These are phyloP conservation scores for Exophiala aquamarina DNA, from an alignment of 2,329 filamentous ascomycete species.

Conservation along the genomic window DNA sequence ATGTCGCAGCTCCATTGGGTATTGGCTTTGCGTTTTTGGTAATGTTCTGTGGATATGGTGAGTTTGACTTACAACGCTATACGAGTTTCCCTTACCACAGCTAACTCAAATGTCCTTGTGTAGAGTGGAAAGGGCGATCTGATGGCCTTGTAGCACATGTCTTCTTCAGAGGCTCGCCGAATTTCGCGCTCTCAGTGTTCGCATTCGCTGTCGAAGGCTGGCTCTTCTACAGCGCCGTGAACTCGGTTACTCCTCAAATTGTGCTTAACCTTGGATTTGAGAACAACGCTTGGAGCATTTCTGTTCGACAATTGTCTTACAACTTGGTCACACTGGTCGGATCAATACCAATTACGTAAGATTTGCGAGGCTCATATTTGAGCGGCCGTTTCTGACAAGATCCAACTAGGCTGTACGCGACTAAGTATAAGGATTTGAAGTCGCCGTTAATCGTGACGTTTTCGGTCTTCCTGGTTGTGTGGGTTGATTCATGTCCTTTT, in stretches of 20 bases:
- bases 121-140: conserved; percentile 56
- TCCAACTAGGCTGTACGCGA: conserved; percentile 41
- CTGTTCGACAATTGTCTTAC: conserved; percentile 50
- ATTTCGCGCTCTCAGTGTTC: conserved; percentile 56
- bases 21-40: conserved; percentile 44
- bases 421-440: conserved; percentile 51
- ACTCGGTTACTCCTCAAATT: conserved; percentile 51
- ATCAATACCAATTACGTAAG: conserved; percentile 44
- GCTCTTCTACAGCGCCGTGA: conserved; percentile 58
- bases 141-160: conserved; percentile 58
- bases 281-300: conserved; percentile 47
- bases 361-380: conserved; percentile 16
- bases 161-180: conserved; percentile 55
- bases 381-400: conserved; percentile 4
- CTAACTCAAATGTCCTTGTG: not conserved
- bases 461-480: conserved; percentile 48
- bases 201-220: conserved; percentile 60
- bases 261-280: conserved; percentile 51
- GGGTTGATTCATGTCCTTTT: conserved; percentile 26
- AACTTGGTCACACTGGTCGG: conserved; percentile 41
- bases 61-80: not conserved
- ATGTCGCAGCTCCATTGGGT: conserved; percentile 40
- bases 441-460: conserved; percentile 49
- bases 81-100: too few species aligned
- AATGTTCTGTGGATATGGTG: conserved; percentile 40